A percentile compares a stretch with the other conserved stretches of the same genome.
Evolutionary conservation across 2,329 filamentous ascomycete species (phyloP).

Genomic region (Ampelomyces quisqualis): DNA sequence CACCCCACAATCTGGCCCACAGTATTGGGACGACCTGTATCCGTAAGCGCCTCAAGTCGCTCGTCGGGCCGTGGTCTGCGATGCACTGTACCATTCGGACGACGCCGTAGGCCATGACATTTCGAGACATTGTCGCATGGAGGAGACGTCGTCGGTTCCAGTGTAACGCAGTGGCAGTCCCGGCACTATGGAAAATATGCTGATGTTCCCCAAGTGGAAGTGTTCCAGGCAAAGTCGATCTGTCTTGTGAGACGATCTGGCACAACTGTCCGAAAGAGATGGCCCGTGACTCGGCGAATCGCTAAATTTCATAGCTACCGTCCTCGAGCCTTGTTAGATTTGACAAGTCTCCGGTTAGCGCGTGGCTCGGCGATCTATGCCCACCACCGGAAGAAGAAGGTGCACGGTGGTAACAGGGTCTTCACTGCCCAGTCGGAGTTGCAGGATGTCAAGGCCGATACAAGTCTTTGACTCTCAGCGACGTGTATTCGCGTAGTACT

Average conservation of each 20-base stretch:
- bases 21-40: constrained; percentile 3
- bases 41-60: constrained; percentile 9
- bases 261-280: constrained; percentile 8
- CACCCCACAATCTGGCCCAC: neutral
- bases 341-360: no score
- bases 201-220: constrained; percentile 14
- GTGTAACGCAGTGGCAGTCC: constrained; percentile 13
- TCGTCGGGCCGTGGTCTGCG: constrained; percentile 20
- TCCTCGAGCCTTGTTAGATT: neutral
- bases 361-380: neutral
- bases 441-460: no score
- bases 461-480: no score
- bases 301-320: no score
- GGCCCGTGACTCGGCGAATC: neutral
- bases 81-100: constrained; percentile 15
- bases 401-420: no score
- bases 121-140: constrained; percentile 22
- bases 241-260: constrained; percentile 14
- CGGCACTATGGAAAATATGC: constrained; percentile 16
- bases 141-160: constrained; percentile 8
- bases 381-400: neutral
- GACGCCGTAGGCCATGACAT: constrained; percentile 14
- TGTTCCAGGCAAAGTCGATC: constrained; percentile 10
- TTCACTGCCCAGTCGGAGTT: no score
- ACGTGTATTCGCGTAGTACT: no score